Conservation (phyloP, 148 eudicot species). For the Tetragonia tetragonoides region DNA sequence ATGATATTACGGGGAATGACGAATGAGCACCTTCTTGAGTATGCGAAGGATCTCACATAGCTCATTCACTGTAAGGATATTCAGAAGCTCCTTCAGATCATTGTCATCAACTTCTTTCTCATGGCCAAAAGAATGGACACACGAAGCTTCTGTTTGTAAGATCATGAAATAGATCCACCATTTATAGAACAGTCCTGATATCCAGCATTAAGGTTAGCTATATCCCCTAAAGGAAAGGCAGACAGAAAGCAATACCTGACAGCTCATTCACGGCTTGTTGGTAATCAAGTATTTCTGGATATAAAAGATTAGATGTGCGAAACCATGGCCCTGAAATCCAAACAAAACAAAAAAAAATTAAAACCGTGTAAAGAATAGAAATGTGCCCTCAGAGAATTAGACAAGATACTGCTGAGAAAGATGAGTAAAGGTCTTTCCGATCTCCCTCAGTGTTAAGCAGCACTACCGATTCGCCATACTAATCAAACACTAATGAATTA, state of each 20-base stretch:
- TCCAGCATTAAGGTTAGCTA: constrained; percentile 13
- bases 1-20: background rate
- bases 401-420: background rate
- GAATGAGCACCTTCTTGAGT: constrained; percentile 55
- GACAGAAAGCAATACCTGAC: constrained; percentile 41
- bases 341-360: no score
- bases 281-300: constrained; percentile 68
- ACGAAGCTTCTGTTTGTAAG: constrained; percentile 62
- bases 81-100: constrained; percentile 56
- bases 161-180: constrained; percentile 17
- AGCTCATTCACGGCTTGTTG: constrained; percentile 50
- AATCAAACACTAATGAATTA: constrained; percentile 3
- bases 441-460: background rate
- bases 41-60: constrained; percentile 53
- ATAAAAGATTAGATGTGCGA: constrained; percentile 63
- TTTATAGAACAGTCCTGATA: background rate
- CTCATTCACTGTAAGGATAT: constrained; percentile 64
- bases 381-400: background rate
- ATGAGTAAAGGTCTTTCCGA: background rate
- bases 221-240: background rate
- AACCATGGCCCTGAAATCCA: constrained; percentile 83
- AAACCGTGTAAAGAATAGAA: no score
- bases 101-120: constrained; percentile 36
- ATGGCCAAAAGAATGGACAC: constrained; percentile 37
- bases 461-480: background rate